Evolutionary conservation across 2,329 filamentous ascomycete species (phyloP), one percentile per base, ranked within the genome.

Genomic region (Clathrospora elynae): DNA sequence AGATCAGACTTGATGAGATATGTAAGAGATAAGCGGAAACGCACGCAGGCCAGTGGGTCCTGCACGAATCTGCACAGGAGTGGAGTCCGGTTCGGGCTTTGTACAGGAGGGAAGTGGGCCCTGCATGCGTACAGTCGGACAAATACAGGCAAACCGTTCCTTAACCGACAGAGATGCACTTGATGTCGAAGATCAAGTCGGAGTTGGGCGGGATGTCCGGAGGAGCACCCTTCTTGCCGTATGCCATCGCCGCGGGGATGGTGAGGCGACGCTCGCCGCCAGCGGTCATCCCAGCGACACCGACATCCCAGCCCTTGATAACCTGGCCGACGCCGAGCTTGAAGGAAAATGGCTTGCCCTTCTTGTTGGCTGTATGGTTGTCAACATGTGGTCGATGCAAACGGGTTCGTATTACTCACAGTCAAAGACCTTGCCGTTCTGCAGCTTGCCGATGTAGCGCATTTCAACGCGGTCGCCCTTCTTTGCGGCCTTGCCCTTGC

Each of bases 241-340:
- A 99, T 62, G 87, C 95, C 46, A 92, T 83, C 63, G 86, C 77
- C 33, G 93, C 79, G 33, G 95, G 95, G 64, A 99, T 90, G 52
- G 85, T 91, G 64, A 99, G 80, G 59, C 93, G 86, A 65, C 93
- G 89, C 81, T 99, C 95, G 64, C 90, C 90, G 66, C 93, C 93
- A 59, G 91, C 86, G 59, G 85, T 79, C 90, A 99, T 96, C 74
- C 95, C 95, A 59, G 82, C 80, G 60, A 99, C 78, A 75, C 93
- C 93, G 55, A 97, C 83, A 71, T 99, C 95, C 95, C 93, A 97
- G 59, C 93, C 93, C 82, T 95, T 93, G 79, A 99, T 99, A 65
- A 99, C 95, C 73, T 97, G 89, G 50, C 91, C 91, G 69, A 85
- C 84, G 60, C 93, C 95, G 49, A 95, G 84, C 80, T 92, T 95